phyloP scores from a whole-genome alignment of 305 asterid species.

The Solanum chacoense region DNA sequence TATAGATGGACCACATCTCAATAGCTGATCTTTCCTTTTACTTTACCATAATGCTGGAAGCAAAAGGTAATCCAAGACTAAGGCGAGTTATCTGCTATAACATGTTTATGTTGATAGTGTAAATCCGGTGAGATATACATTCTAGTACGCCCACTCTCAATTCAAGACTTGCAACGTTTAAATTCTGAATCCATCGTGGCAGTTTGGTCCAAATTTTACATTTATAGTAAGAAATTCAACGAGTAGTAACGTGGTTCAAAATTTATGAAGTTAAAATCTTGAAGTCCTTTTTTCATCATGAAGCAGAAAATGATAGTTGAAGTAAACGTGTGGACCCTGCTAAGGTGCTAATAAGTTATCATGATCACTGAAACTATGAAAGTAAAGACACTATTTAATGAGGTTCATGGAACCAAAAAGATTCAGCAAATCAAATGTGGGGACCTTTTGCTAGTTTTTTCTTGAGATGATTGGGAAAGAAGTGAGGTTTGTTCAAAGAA shows the following conservation, averaged over 20 bases:
- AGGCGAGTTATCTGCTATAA: not conserved
- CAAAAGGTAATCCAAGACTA: not conserved
- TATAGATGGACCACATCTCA: not conserved
- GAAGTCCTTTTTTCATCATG: not conserved
- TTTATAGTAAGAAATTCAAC: too few relatives aligned
- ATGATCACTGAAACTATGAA: not conserved
- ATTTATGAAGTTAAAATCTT: not conserved
- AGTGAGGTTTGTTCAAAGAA: not conserved
- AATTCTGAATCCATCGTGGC: not conserved
- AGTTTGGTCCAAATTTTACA: not conserved
- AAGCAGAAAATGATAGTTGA: not conserved
- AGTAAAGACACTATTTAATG: not conserved
- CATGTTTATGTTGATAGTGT: not conserved
- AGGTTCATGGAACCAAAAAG: not conserved
- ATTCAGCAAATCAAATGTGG: not conserved
- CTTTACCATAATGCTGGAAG: not conserved
- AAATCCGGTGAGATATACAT: not conserved
- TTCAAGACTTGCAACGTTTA: not conserved
- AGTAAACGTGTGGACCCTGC: constrained; percentile 3
- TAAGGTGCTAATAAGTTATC: not conserved
- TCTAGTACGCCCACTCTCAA: not conserved
- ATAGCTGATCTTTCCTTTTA: not conserved
- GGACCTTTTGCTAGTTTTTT: not conserved
- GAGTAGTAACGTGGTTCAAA: not conserved
- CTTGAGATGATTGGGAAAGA: not conserved